Evolutionary conservation across 1,139 yeast species (phyloP), one percentile per base, ranked within the genome.

Genomic region (Lodderomyces orthopsilosis): DNA sequence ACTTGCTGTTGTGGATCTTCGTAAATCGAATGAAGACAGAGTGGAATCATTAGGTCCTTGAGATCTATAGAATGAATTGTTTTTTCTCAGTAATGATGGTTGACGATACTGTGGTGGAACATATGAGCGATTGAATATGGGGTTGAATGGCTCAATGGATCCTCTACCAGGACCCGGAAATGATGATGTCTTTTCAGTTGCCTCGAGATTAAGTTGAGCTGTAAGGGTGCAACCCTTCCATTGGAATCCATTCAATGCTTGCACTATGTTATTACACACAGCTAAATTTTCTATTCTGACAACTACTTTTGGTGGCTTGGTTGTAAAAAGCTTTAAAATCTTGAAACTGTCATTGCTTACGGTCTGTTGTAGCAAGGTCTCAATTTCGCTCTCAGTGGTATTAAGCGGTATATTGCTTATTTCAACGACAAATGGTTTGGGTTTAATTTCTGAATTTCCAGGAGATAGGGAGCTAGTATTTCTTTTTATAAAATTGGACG

Each of bases 391-490:
- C 18, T 40, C 19, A 1, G 35, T 6, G 1, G 23, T 14, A 13
- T n/a, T 14, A 1, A 7, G 26, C 4, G 36, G 21, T 8, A 37
- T 24, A 19, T 41, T 37, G 12, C 5, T 12, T 12, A 40, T 23
- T 24, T 24, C 38, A 17, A 40, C 15, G 4, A 40, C 39, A 17
- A 35, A 34, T 17, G 43, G 43, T 33, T 15, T 19, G 6, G 34
- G 37, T 23, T 26, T 32, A 14, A 38, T 24, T 37, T 27, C 32
- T 3, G 40, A 41, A 13, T 37, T 37, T 10, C 37, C 37, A 2
- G 41, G 41, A 7, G 41, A 39, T 26, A 39, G 24, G 6, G 41
- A 39, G 30, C 41, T 39, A 12, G 41, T 39, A 13, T 39, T 35
- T 33, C 24, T 32, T 13, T 32, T 21, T 3, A 32, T 13, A 9